Evolutionary conservation across 352 stramenopile genomes (phyloP), one percentile per base, ranked within the genome.

Genomic region (Phytophthora pinifolia): DNA sequence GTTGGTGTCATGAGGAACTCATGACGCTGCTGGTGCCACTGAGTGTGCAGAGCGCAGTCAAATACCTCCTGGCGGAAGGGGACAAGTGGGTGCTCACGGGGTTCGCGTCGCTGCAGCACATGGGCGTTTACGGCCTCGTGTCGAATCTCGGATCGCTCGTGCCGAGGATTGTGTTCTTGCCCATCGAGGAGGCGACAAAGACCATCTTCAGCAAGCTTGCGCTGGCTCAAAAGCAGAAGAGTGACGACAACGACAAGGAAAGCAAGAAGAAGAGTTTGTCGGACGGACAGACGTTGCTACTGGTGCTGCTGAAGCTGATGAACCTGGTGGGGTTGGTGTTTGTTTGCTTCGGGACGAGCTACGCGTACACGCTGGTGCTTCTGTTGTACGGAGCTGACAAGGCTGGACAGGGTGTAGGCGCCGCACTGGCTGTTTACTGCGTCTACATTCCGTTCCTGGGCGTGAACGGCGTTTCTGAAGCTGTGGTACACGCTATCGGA

Each of bases 51-150:
- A 97, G 90, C 42, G 72, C 96, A 18, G 91, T 99, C 62, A 99
- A 99, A 75, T 98, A 99, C 71, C 59, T 97, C 8, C 76, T 99
- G 25, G 98, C 94, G 0, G 96, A 99, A 66, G 96, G 92, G 14
- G 96, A 99, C 72, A 97, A 97, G 63, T 97, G 98, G 68, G 82
- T 98, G 4, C 72, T 99, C 6, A 88, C 94, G 12, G 58, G 88
- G 4, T 84, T 97, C n/a, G 86, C 84, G 38, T 87, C 80, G 42
- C 83, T 92, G 36, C 83, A 98, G 67, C 79, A 98, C 60, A 96
- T 98, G 85, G 96, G 96, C 18, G 77, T 98, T 6, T 99, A 99
- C 68, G 96, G 96, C 41, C 86, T 99, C 36, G 95, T 96, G 18
- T 94, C 92, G 62, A 96, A 97, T 49, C 90, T 98, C 52, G 96